These are phyloP conservation scores for Pharnaceum exiguum DNA, from an alignment of 148 eudicot species.

Conservation along the genomic window DNA sequence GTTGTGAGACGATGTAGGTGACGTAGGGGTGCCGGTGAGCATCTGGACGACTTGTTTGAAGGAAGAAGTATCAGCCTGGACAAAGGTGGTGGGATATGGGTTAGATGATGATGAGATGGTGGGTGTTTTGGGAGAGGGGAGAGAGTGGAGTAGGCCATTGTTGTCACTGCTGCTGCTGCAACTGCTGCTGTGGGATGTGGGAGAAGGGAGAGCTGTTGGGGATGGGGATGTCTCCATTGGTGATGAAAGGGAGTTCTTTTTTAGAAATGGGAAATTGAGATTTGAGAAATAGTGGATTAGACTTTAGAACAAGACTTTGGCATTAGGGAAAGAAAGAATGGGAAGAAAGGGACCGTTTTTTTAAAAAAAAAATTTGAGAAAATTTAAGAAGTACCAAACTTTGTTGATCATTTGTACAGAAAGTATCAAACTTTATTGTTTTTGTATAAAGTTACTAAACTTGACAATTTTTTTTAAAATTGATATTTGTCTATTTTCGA, in stretches of 20 bases:
- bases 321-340: too few species aligned
- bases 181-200: constrained; percentile 29
- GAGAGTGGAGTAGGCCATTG: constrained; percentile 13
- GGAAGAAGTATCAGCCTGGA: constrained; percentile 64
- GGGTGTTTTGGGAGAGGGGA: constrained; percentile 10
- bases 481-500: too few species aligned
- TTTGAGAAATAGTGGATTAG: too few species aligned
- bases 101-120: constrained; percentile 39
- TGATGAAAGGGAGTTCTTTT: constrained; percentile 9
- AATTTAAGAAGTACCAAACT: too few species aligned
- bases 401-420: too few species aligned
- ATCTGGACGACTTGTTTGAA: constrained; percentile 79
- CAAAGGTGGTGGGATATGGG: constrained; percentile 77
- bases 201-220: constrained; percentile 30
- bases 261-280: too few species aligned
- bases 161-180: constrained; percentile 17
- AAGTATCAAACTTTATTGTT: too few species aligned
- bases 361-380: too few species aligned
- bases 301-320: too few species aligned
- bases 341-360: too few species aligned
- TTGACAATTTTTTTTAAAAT: too few species aligned
- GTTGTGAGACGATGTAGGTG: constrained; percentile 29
- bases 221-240: constrained; percentile 42
- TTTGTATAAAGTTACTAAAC: too few species aligned
- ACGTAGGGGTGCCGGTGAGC: constrained; percentile 64